Conservation (phyloP, 495 filamentous ascomycete species). For the Neurospora cerealis region DNA sequence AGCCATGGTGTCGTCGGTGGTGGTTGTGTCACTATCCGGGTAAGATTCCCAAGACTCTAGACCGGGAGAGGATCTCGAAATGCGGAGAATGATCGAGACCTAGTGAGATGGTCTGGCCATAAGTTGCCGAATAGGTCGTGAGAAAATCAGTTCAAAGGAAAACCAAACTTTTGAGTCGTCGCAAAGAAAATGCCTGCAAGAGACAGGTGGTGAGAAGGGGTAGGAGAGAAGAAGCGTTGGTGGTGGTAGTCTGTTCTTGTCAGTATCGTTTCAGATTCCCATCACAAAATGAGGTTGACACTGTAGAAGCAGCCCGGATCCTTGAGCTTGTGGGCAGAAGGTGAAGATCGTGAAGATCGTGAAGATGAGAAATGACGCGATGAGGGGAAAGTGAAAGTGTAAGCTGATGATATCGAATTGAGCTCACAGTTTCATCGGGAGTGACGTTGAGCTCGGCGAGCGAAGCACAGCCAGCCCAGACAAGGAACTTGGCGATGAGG, state of each 20-base stretch:
- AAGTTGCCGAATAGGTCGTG: conserved; percentile 6
- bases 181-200: not conserved
- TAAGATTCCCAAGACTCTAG: conserved; percentile 30
- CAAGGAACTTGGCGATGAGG: conserved; percentile 43
- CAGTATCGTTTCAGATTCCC: not conserved
- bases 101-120: conserved; percentile 36
- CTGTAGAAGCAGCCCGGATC: not conserved
- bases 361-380: not conserved
- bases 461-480: conserved; percentile 45
- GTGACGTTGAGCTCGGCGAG: conserved; percentile 44
- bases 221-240: not conserved
- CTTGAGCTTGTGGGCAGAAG: not conserved
- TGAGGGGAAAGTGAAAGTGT: not conserved
- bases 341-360: not conserved
- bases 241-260: not conserved
- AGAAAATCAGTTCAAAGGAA: not conserved
- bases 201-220: not conserved
- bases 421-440: conserved; percentile 36
- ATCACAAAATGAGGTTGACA: not conserved
- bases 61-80: conserved; percentile 20
- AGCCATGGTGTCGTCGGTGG: not conserved
- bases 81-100: conserved; percentile 19
- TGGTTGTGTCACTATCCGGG: not conserved
- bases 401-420: not conserved
- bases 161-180: not conserved